phyloP scores from a whole-genome alignment of 345 rosid species.

The Jatropha curcas region DNA sequence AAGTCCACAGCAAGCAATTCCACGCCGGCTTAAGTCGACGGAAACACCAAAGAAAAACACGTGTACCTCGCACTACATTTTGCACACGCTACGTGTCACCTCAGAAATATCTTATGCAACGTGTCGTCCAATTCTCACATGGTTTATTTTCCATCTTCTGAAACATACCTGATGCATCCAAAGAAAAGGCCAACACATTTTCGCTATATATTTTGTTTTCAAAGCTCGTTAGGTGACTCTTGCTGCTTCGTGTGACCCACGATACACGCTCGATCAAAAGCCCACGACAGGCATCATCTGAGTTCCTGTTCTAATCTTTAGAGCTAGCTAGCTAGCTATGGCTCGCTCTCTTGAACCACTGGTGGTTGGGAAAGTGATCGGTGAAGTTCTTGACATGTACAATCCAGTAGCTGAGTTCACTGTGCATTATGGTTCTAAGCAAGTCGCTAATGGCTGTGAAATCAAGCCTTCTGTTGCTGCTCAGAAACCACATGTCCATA shows the following conservation, averaged over 20 bases:
- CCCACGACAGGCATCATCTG: background rate
- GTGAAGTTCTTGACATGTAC: slow-evolving; percentile 39
- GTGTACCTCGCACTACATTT: background rate
- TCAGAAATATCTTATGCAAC: background rate
- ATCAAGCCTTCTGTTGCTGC: slow-evolving; percentile 36
- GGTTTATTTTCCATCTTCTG: background rate
- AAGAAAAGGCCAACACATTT: background rate
- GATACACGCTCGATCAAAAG: background rate
- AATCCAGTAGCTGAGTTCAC: slow-evolving; percentile 16
- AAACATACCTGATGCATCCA: background rate
- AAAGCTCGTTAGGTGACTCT: background rate
- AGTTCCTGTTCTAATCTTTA: background rate
- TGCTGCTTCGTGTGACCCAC: background rate
- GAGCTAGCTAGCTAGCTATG: no score
- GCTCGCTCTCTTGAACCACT: slow-evolving; percentile 30
- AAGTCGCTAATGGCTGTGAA: slow-evolving; percentile 32
- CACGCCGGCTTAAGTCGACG: background rate
- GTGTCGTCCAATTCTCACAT: slow-evolving; percentile 6
- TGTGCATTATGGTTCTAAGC: slow-evolving; percentile 25
- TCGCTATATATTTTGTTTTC: background rate
- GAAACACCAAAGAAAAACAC: background rate
- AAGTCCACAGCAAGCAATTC: background rate
- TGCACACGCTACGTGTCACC: slow-evolving; percentile 13
- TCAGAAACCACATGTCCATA: slow-evolving; percentile 17
- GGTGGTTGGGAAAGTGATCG: slow-evolving; percentile 37